Evolutionary conservation across 768 basidiomycete species (phyloP), one percentile per base, ranked within the genome.

Genomic region (Cystobasidium ongulense): DNA sequence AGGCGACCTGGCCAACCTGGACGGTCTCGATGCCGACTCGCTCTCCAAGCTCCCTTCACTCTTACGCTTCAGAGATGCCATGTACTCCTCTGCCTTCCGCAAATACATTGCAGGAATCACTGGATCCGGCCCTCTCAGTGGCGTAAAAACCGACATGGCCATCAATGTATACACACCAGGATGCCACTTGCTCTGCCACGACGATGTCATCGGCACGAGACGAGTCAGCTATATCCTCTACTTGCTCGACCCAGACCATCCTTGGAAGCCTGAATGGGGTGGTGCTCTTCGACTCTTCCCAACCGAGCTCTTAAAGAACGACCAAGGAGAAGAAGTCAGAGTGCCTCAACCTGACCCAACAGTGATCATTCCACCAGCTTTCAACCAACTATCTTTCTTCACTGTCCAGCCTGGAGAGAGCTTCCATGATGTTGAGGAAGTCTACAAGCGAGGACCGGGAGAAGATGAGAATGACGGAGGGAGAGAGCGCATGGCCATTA

Each of bases 401-500:
- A 82, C 82, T 76, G 93, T 96, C n/a, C 92, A 95, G 81, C 95
- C 95, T 0, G 94, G 95, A 0, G 84, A 85, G 80, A 96, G 93
- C 78, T 97, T 97, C 82, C 95, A 98, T 81, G 90, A 92, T 0
- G 95, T 98, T 3, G 90, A 97, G 79, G 95, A 98, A 80, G 95
- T 97, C 36, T 87, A 95, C n/a, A 88, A 91, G 0, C 89, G 87
- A 0, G 33, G 33, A 61, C 73, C 75, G 13, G 39, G 87, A 59
- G 85, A 84, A 59, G 86, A 82, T 25, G 82, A 87, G 75, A 75
- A 76, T 64, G 89, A 90, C 53, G 89, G 88, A 0, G 82, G 73
- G 18, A 76, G 87, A 53, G 85, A 89, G 77, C 84, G 95, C 39
- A 81, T 97, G 77, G 92, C 90, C 76, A 90, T 97, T 78, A 92